A percentile compares a stretch with the other conserved stretches of the same genome.
Evolutionary conservation across 2,329 filamentous ascomycete species (phyloP).

Genomic region (Colletotrichum navitas): DNA sequence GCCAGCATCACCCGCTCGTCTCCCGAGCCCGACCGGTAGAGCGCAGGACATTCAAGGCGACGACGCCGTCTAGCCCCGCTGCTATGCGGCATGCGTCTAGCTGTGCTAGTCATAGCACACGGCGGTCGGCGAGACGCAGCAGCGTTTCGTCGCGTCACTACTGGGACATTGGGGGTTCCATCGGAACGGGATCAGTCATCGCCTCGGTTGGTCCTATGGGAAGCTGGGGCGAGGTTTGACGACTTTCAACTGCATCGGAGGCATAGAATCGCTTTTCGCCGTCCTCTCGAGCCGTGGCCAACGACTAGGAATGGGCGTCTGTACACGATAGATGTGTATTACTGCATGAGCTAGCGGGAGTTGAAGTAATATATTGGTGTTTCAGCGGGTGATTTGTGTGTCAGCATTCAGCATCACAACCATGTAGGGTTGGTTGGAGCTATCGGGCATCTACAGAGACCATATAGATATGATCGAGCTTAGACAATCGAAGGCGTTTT

Average conservation of each 20-base stretch:
- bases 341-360: conserved; percentile 28
- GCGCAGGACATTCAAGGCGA: conserved; percentile 69
- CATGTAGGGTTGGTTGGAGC: conserved; percentile 25
- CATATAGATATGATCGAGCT: conserved; percentile 11
- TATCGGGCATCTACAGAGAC: conserved; percentile 19
- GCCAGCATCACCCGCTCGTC: conserved; percentile 90
- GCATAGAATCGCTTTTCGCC: neutral
- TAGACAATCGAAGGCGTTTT: neutral
- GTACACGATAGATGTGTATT: conserved; percentile 27
- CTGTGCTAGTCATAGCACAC: conserved; percentile 90
- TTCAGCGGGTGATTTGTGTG: neutral
- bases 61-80: conserved; percentile 62
- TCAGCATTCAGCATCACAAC: conserved; percentile 31
- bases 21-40: conserved; percentile 67
- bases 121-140: conserved; percentile 75
- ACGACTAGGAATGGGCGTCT: conserved; percentile 14
- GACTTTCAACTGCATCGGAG: conserved; percentile 9
- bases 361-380: neutral
- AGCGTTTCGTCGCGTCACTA: conserved; percentile 85
- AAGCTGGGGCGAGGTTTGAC: conserved; percentile 81
- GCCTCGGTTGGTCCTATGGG: conserved; percentile 77
- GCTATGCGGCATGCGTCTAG: conserved; percentile 69
- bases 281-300: neutral
- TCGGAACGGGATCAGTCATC: conserved; percentile 80
- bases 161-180: conserved; percentile 89